Percentiles rank a stretch among this genome's conserved stretches.
Evolutionary conservation across 371 early-diverging fungal species (phyloP).

Genomic region (Rhizopus stolonifer): DNA sequence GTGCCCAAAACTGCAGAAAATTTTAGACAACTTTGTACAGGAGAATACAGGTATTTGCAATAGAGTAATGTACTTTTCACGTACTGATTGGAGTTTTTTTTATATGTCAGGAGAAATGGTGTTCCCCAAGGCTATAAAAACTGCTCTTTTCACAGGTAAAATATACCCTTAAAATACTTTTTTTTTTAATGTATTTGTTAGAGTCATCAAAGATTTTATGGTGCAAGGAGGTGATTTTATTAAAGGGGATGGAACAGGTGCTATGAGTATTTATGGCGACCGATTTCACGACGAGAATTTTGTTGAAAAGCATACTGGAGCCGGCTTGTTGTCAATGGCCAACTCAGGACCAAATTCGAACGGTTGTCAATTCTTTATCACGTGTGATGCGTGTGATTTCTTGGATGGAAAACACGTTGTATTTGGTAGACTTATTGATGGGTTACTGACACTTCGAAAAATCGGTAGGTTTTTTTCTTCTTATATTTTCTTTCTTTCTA

Average conservation of each 20-base stretch:
- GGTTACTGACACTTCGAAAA: conserved; percentile 83
- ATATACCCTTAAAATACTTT: not conserved
- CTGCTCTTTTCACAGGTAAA: conserved; percentile 86
- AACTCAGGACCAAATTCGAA: conserved; percentile 94
- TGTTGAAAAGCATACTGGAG: conserved; percentile 82
- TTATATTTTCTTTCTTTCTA: not conserved
- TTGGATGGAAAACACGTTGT: conserved; percentile 94
- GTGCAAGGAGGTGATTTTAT: conserved; percentile 98
- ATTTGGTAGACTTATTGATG: conserved; percentile 88
- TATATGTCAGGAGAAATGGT: conserved; percentile 61
- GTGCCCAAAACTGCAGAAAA: conserved; percentile 98
- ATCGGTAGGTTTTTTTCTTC: conserved; percentile 52
- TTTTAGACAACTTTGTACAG: conserved; percentile 94
- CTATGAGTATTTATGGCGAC: conserved; percentile 94
- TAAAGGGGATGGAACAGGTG: conserved; percentile 94
- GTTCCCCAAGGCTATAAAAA: conserved; percentile 88
- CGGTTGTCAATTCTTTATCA: conserved; percentile 97
- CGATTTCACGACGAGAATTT: conserved; percentile 98
- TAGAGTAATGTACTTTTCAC: not conserved
- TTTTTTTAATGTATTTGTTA: conserved; percentile 6
- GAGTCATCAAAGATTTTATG: conserved; percentile 97
- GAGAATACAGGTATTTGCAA: conserved; percentile 74
- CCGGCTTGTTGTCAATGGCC: conserved; percentile 98
- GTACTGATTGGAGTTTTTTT: not conserved
- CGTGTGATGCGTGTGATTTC: conserved; percentile 83